These are phyloP conservation scores for Acanthamoeba sp. DNA, from an alignment of 208 protist species.

Conservation along the genomic window DNA sequence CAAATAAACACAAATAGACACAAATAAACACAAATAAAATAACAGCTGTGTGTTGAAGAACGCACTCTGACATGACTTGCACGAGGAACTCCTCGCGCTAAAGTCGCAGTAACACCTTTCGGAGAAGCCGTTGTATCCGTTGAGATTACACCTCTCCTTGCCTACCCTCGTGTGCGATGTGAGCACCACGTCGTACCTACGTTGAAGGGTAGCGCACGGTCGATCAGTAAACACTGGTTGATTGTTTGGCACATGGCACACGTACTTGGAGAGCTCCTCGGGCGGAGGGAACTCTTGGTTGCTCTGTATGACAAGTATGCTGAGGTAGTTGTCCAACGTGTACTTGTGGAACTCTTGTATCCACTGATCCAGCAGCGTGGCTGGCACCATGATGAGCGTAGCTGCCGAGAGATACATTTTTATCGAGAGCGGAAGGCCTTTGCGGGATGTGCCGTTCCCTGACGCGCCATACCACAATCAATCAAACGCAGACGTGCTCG, in stretches of 20 bases:
- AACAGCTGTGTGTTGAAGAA: background rate
- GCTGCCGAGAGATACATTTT: constrained; percentile 39
- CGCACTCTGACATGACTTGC: constrained; percentile 63
- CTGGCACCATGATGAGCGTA: constrained; percentile 65
- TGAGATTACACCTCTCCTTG: constrained; percentile 58
- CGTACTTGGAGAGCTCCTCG: constrained; percentile 49
- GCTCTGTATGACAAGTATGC: constrained; percentile 45
- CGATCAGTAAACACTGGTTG: too few species aligned
- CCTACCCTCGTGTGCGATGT: constrained; percentile 68
- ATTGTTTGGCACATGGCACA: too few species aligned
- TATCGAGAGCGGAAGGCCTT: background rate
- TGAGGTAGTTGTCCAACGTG: constrained; percentile 45
- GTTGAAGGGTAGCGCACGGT: background rate
- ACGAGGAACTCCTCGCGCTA: background rate
- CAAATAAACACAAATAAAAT: background rate
- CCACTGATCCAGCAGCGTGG: constrained; percentile 67
- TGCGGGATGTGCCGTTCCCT: background rate
- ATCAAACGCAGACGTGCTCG: background rate
- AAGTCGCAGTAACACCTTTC: constrained; percentile 64
- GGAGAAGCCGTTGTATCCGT: background rate
- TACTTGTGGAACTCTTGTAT: constrained; percentile 74
- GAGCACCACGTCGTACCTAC: constrained; percentile 78
- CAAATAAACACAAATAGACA: background rate
- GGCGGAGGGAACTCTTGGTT: constrained; percentile 65
- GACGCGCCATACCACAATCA: background rate